A percentile compares a stretch with the other conserved stretches of the same genome.
Conservation (phyloP, 768 basidiomycete species). For the Antrodiella citrinella region DNA sequence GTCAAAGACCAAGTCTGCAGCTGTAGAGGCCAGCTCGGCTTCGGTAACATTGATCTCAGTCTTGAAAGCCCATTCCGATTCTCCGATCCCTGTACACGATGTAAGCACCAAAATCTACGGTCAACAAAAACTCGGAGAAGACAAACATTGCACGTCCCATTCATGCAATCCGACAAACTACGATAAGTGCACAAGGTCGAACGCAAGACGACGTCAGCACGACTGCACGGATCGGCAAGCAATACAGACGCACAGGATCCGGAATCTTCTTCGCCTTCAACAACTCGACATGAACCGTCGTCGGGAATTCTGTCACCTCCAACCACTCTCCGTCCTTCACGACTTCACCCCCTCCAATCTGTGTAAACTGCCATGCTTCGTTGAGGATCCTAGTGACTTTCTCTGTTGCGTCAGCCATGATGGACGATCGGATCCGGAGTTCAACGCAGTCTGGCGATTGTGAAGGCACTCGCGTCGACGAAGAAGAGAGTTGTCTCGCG, state of each 20-base stretch:
- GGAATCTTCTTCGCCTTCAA: conserved; percentile 65
- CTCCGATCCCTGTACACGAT: conserved; percentile 67
- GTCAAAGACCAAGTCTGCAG: conserved; percentile 78
- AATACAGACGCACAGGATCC: conserved; percentile 55
- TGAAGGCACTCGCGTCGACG: no score
- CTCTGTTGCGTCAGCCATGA: no score
- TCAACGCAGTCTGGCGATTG: background rate
- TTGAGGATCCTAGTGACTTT: conserved; percentile 23
- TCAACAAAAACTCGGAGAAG: no score
- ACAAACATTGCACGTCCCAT: conserved; percentile 82
- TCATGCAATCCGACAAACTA: conserved; percentile 76
- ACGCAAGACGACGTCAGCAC: background rate
- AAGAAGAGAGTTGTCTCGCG: no score
- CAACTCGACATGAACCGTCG: conserved; percentile 83
- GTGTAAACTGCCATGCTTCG: conserved; percentile 59
- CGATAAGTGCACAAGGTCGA: conserved; percentile 10
- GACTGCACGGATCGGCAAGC: background rate
- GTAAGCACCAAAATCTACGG: no score
- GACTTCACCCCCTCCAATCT: conserved; percentile 49
- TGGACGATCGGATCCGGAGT: conserved; percentile 2
- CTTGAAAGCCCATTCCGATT: conserved; percentile 79
- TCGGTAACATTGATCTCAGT: conserved; percentile 48
- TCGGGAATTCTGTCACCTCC: conserved; percentile 59
- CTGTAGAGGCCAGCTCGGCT: conserved; percentile 34
- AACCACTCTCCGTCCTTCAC: conserved; percentile 59